Percentiles rank a stretch among this genome's conserved stretches.
Evolutionary conservation across 768 basidiomycete genomes (phyloP).

Genomic region (Amyloporia xantha): DNA sequence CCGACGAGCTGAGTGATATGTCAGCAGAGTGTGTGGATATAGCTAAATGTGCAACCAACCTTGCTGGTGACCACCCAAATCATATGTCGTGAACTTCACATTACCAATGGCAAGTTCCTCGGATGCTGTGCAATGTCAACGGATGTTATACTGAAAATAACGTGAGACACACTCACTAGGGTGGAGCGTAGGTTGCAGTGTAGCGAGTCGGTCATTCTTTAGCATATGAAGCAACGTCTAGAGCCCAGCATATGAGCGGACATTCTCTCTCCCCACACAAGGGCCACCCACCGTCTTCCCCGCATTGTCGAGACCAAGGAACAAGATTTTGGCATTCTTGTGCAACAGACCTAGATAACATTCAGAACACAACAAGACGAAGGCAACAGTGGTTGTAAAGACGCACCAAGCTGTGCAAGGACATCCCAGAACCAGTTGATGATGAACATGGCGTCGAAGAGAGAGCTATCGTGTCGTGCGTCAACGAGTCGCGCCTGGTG

Average conservation of each 20-base stretch:
- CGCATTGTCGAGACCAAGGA: constrained; percentile 98
- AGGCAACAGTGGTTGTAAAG: not conserved
- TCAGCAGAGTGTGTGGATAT: not conserved
- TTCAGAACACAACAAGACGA: not conserved
- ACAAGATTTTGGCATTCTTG: constrained; percentile 99
- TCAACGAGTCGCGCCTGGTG: not conserved
- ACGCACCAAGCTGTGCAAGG: constrained; percentile 84
- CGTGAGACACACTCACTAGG: constrained; percentile 58
- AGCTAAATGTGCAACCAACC: constrained; percentile 39
- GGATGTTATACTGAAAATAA: constrained; percentile 7
- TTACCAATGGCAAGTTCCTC: constrained; percentile 99
- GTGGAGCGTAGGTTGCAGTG: constrained; percentile 95
- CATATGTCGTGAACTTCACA: constrained; percentile 98
- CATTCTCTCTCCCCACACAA: not conserved
- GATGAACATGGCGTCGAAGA: constrained; percentile 61
- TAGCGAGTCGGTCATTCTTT: constrained; percentile 97
- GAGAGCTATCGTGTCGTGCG: not conserved
- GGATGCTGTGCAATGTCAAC: constrained; percentile 56
- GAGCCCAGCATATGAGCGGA: not conserved
- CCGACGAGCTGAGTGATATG: constrained; percentile 63
- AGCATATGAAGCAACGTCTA: constrained; percentile 98
- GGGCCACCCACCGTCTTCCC: constrained; percentile 84
- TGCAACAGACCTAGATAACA: constrained; percentile 64
- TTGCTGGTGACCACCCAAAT: constrained; percentile 96
- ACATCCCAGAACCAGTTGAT: constrained; percentile 97